Percentiles rank a stretch among this genome's conserved stretches.
Conservation (phyloP, 2,329 filamentous ascomycete genomes). For the Colletotrichum eremochloae region DNA sequence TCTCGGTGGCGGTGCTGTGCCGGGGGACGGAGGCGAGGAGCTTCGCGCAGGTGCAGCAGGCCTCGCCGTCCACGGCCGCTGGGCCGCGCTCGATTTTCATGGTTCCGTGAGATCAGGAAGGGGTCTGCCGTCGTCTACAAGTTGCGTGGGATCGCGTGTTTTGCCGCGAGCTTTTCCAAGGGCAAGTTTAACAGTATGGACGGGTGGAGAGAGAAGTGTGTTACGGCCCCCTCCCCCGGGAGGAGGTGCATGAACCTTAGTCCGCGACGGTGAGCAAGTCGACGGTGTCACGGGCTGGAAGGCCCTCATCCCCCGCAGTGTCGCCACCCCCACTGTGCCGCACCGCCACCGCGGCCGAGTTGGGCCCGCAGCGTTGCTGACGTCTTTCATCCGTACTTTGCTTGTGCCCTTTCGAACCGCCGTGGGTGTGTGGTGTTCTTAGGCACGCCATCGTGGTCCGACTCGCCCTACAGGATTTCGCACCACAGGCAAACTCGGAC, state of each 20-base stretch:
- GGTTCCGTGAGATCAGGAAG: background rate
- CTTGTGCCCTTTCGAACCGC: background rate
- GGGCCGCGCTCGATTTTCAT: constrained; percentile 18
- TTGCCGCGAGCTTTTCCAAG: background rate
- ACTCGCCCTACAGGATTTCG: background rate
- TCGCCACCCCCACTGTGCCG: constrained; percentile 24
- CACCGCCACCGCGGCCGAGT: constrained; percentile 24
- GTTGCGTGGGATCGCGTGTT: no score
- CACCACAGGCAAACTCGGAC: background rate
- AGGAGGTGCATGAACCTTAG: constrained; percentile 24
- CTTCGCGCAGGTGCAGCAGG: constrained; percentile 79
- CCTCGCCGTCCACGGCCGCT: constrained; percentile 46
- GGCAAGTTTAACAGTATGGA: background rate
- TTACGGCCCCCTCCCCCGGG: background rate
- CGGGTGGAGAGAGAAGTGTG: background rate
- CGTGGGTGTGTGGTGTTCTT: background rate
- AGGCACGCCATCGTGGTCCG: background rate
- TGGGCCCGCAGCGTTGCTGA: constrained; percentile 15
- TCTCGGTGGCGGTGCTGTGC: constrained; percentile 69
- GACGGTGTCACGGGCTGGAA: constrained; percentile 18
- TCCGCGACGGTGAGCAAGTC: constrained; percentile 12
- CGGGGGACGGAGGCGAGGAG: constrained; percentile 68
- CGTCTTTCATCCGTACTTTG: constrained; percentile 15
- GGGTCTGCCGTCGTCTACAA: background rate
- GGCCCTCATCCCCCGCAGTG: constrained; percentile 6